These are phyloP conservation scores for Fusarium ambrosium DNA, from an alignment of 2,329 filamentous ascomycete species.

Conservation along the genomic window DNA sequence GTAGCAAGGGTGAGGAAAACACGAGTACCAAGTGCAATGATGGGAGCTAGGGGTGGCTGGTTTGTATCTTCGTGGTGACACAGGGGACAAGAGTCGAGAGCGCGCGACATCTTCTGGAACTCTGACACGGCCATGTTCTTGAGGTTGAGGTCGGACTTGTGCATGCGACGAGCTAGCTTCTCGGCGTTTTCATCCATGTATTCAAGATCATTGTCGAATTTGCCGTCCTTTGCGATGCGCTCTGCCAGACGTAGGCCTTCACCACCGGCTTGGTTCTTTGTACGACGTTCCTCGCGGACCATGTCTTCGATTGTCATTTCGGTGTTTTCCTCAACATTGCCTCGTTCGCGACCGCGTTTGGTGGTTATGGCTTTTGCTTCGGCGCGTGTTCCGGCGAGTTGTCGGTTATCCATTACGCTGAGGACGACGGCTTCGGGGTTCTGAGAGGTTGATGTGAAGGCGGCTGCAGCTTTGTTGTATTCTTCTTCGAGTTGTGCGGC, in stretches of 20 bases:
- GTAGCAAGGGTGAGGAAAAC: slow-evolving; percentile 91
- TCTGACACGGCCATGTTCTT: slow-evolving; percentile 90
- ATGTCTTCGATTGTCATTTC: slow-evolving; percentile 98
- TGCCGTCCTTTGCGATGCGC: slow-evolving; percentile 91
- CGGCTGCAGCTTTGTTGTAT: slow-evolving; percentile 82
- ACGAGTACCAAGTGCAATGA: slow-evolving; percentile 87
- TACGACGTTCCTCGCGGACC: slow-evolving; percentile 93
- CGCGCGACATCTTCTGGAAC: slow-evolving; percentile 89
- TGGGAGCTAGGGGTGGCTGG: slow-evolving; percentile 82
- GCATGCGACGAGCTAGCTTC: slow-evolving; percentile 87
- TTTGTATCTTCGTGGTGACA: slow-evolving; percentile 90
- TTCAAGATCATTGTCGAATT: slow-evolving; percentile 92
- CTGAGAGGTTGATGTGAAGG: slow-evolving; percentile 68
- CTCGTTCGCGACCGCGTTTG: slow-evolving; percentile 86
- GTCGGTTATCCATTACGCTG: slow-evolving; percentile 88
- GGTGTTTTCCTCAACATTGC: slow-evolving; percentile 88
- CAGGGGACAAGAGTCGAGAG: slow-evolving; percentile 88
- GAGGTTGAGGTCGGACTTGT: slow-evolving; percentile 89
- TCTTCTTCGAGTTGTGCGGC: slow-evolving; percentile 83
- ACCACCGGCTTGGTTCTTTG: slow-evolving; percentile 80
- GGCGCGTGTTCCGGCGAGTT: slow-evolving; percentile 79
- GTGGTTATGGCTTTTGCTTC: slow-evolving; percentile 86
- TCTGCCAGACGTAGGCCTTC: slow-evolving; percentile 89
- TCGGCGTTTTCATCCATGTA: slow-evolving; percentile 98
- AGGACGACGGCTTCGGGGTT: slow-evolving; percentile 78